Base-by-base conservation (phyloP, 192 early-diverging fungal genomes). In the Podila minutissima region DNA sequence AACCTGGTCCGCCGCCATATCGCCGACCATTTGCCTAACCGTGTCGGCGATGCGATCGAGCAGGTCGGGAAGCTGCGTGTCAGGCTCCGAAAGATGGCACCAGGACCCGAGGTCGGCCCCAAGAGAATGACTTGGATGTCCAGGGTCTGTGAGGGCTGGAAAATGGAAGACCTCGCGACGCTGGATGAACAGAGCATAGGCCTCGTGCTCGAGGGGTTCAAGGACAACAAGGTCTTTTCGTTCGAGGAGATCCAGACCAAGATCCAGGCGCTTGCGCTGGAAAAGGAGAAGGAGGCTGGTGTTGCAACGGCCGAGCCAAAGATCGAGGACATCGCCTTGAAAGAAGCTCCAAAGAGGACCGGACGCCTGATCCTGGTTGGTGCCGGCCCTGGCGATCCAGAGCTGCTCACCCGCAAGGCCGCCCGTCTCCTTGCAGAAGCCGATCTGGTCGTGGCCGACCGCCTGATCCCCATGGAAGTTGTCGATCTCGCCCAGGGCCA, bases 81-180 rank as follows among this genome's bases (percentile, higher is more conserved):
- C 66, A 88, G 87, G 38, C 84, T 94, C 32, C 85, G 93, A 26
- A 84, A 88, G 69, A 75, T 84, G 86, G 93, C 93, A 33, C 88
- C 92, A 2, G 86, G 86, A 11, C 85, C 89, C 1, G 86, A 87
- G 32, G 86, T 85, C n/a, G 89, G 90, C 31, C 87, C 88, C 37
- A 87, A 92, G 48, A 81, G 96, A 12, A 97, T 97, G 96, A 67
- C 75, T 4, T 97, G 95, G 95, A 87, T 97, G 65, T 90, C 86
- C 22, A 86, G 89, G 66, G 64, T 97, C 33, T 97, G 95, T 85
- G 94, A 97, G 72, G 72, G 87, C 37, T 97, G 95, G 95, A 87
- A 89, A 8, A 88, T 92, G 49, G 88, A 95, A 51, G 89, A 93
- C 33, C 85, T 97, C 74, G 91, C 90, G 1, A 75, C 69, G 15